Evolutionary conservation across 2,329 filamentous ascomycete species (phyloP).

Genomic region (Pleurostoma richardsiae): DNA sequence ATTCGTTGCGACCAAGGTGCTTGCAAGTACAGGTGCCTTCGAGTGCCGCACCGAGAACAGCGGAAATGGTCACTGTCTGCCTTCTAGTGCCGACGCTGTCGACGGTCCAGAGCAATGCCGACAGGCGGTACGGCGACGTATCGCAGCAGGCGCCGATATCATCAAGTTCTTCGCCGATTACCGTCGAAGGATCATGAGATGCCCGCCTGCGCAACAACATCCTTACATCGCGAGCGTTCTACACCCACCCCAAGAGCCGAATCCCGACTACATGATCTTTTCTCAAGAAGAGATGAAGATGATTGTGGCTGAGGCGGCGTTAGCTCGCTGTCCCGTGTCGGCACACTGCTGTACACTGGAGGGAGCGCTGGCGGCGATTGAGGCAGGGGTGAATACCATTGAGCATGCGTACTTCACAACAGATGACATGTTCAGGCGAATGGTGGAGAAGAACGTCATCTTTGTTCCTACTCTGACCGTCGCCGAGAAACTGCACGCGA

Average conservation of each 20-base stretch:
- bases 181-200: neutral
- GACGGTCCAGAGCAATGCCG: constrained; percentile 25
- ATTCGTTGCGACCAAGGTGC: constrained; percentile 41
- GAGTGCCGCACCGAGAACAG: constrained; percentile 38
- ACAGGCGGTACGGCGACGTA: constrained; percentile 31
- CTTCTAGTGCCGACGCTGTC: constrained; percentile 34
- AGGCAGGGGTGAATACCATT: constrained; percentile 33
- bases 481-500: constrained; percentile 22
- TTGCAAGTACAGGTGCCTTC: constrained; percentile 40
- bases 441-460: constrained; percentile 37
- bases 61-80: constrained; percentile 15
- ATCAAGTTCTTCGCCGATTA: constrained; percentile 34
- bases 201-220: neutral
- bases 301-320: constrained; percentile 35
- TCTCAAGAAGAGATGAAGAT: constrained; percentile 37
- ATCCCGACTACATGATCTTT: constrained; percentile 30
- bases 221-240: neutral
- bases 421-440: constrained; percentile 29
- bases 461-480: constrained; percentile 44
- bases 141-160: constrained; percentile 35
- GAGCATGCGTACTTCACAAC: constrained; percentile 26
- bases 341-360: constrained; percentile 30
- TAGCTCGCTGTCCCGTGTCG: constrained; percentile 28
- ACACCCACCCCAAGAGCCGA: constrained; percentile 18
- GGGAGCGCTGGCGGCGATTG: constrained; percentile 31